phyloP scores from a whole-genome alignment of 768 basidiomycete genomes.

The Crepidotus variabilis region DNA sequence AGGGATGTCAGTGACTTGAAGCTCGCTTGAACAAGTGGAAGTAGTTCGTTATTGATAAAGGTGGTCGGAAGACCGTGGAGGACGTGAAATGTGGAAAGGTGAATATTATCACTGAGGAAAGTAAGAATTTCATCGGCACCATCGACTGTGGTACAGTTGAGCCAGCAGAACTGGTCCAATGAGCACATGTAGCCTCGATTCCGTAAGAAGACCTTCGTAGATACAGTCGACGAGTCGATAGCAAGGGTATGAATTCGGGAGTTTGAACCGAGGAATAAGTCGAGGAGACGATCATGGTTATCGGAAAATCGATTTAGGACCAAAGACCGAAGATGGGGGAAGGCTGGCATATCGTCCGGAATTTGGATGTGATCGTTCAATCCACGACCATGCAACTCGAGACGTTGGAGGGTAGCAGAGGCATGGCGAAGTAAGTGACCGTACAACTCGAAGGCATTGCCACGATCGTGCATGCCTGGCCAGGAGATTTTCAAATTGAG shows the following conservation, averaged over 20 bases:
- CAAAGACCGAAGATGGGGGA: conserved; percentile 18
- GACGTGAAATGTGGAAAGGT: conserved; percentile 21
- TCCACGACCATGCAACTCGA: conserved; percentile 16
- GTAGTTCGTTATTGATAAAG: conserved; percentile 15
- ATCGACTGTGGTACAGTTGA: conserved; percentile 6
- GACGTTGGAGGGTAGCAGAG: conserved; percentile 15
- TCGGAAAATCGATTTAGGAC: conserved; percentile 12
- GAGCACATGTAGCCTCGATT: conserved; percentile 18
- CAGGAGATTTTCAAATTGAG: conserved; percentile 14
- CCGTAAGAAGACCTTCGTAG: conserved; percentile 5
- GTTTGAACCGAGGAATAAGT: conserved; percentile 6
- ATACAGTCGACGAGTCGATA: conserved; percentile 9
- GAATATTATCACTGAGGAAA: conserved; percentile 22
- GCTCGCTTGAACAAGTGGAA: conserved; percentile 13
- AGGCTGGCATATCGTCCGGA: neutral
- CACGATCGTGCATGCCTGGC: neutral
- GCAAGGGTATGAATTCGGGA: conserved; percentile 12
- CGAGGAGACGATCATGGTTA: neutral
- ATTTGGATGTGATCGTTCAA: conserved; percentile 4
- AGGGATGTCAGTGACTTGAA: conserved; percentile 21
- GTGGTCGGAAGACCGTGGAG: conserved; percentile 6
- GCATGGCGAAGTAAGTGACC: conserved; percentile 6
- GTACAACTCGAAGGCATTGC: conserved; percentile 3
- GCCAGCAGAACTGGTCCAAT: conserved; percentile 20
- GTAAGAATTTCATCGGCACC: conserved; percentile 12